Percentiles rank a stretch among this genome's conserved stretches.
These are phyloP conservation scores for Daedaleopsis nitida DNA, from an alignment of 768 basidiomycete genomes.

Conservation along the genomic window DNA sequence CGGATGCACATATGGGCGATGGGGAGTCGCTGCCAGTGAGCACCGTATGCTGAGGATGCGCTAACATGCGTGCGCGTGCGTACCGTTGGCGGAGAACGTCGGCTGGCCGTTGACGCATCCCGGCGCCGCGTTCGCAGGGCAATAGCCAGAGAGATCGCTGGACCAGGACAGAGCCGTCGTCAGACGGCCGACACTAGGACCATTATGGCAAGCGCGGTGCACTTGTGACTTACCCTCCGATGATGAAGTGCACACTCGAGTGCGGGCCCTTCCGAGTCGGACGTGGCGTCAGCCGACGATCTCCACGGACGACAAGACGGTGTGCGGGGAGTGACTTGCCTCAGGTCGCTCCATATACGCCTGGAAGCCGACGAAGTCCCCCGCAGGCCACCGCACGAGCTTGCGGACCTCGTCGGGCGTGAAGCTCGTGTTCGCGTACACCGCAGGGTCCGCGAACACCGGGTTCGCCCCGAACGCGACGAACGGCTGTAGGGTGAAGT, in stretches of 20 bases:
- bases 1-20: too few relatives aligned
- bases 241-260: constrained; percentile 33
- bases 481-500: constrained; percentile 36
- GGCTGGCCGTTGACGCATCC: constrained; percentile 28
- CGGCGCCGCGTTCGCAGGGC: constrained; percentile 28
- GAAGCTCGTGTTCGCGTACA: constrained; percentile 32
- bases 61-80: too few relatives aligned
- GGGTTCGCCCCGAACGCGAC: constrained; percentile 4
- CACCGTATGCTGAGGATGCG: too few relatives aligned
- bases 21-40: too few relatives aligned
- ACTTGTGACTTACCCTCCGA: constrained; percentile 34
- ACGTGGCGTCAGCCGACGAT: too few relatives aligned
- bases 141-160: constrained; percentile 34
- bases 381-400: constrained; percentile 30
- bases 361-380: constrained; percentile 37
- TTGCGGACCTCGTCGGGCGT: constrained; percentile 24
- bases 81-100: constrained; percentile 26
- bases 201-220: too few relatives aligned
- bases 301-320: too few relatives aligned
- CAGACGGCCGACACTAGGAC: not conserved
- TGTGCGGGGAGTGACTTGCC: too few relatives aligned
- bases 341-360: constrained; percentile 25
- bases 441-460: constrained; percentile 22
- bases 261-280: constrained; percentile 22
- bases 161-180: too few relatives aligned